phyloP scores from a whole-genome alignment of 2,329 filamentous ascomycete species.

The Dothideomycetidae sp. region DNA sequence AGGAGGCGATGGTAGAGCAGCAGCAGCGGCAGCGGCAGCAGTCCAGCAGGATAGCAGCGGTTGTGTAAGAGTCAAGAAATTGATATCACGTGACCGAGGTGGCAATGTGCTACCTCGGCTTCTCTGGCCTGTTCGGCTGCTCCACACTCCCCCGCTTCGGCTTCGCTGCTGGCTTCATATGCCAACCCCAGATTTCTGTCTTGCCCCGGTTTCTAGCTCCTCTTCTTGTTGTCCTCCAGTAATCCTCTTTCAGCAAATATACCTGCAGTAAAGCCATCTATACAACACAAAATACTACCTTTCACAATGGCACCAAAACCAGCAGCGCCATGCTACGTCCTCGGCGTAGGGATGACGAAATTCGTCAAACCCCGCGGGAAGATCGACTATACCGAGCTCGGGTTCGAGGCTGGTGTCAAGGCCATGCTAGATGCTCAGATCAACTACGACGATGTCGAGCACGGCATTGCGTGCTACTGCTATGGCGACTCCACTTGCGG shows the following conservation, averaged over 20 bases:
- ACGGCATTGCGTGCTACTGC: slow-evolving; percentile 94
- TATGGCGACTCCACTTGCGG: slow-evolving; percentile 92
- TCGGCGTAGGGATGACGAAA: slow-evolving; percentile 97
- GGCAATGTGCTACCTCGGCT: slow-evolving; percentile 10
- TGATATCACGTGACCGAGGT: too few species aligned
- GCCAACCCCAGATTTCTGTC: not conserved
- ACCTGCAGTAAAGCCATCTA: too few species aligned
- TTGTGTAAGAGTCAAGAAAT: too few species aligned
- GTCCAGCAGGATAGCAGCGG: too few species aligned
- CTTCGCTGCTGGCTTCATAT: slow-evolving; percentile 4
- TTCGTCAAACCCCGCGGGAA: slow-evolving; percentile 95
- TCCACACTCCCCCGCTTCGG: slow-evolving; percentile 8
- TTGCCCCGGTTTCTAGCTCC: not conserved
- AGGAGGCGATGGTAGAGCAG: slow-evolving; percentile 2
- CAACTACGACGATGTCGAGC: slow-evolving; percentile 91
- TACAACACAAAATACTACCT: too few species aligned
- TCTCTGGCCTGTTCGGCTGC: too few species aligned
- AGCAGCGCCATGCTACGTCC: slow-evolving; percentile 57
- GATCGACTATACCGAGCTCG: slow-evolving; percentile 87
- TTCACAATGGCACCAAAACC: slow-evolving; percentile 25
- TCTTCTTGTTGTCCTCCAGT: not conserved
- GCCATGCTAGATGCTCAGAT: slow-evolving; percentile 72
- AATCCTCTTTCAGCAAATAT: too few species aligned
- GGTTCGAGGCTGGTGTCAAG: slow-evolving; percentile 83
- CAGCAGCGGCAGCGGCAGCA: not conserved